Base-by-base conservation (phyloP, 257 asterid species). In the Solanum lycopersicoides region DNA sequence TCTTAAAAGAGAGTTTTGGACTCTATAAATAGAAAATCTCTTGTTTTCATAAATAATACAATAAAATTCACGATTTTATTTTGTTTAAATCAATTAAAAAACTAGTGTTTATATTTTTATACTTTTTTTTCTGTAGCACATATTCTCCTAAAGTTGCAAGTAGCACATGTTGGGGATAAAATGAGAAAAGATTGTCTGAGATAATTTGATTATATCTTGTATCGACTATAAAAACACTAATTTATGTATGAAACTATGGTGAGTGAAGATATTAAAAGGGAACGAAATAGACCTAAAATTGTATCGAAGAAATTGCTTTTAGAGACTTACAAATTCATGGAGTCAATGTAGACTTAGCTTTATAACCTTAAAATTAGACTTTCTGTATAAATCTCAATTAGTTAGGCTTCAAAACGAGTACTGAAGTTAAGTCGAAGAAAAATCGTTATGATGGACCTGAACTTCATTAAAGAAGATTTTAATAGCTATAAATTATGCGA, bases 91-190 rank as follows among this genome's bases (percentile, higher is more conserved):
- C 3, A 68, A 13, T 28, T 68, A n/a, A 11, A 3, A 65, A 60
- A 23, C 18, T 68, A 13, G 12, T 1, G 23, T 68, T 13, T 68
- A 68, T 28, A 30, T 13, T 11, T 28, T 30, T 28, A 13, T 68
- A 5, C 10, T 12, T 28, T 13, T 12, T 68, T 53, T 28, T 28
- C 2, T 30, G 74, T 28, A 6, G 37, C 74, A 12, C 4, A 56
- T 20, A 28, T 6, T 28, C 37, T 66, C 8, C 2, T 0, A 4
- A 66, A 7, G 0, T 13, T 66, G 3, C 0, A 32, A 69, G n/a
- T 69, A 6, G 5, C 20, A 68, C 0, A 25, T 5, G 16, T 28
- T 68, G 9, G 9, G 37, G 39, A 68, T 28, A 32, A 69, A 30
- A 32, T 32, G 13, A 32, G 12, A 69, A 18, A 14, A 69, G 2